Base-by-base conservation (phyloP, 768 basidiomycete species). In the Lyophyllum decastes region DNA sequence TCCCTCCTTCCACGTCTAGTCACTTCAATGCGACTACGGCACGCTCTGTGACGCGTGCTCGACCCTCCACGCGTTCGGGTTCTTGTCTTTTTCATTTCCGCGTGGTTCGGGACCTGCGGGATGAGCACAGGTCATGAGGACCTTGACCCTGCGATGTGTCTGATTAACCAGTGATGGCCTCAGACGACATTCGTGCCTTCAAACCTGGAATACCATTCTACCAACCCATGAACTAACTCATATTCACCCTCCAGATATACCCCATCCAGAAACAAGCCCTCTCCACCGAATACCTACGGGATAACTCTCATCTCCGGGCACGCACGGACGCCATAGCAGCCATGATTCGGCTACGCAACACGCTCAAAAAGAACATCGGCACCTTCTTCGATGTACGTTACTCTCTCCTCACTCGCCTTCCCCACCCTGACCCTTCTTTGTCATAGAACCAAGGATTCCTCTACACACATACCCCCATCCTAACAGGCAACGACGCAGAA, bases 401-500 rank as follows among this genome's bases (percentile, higher is more conserved):
- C 21, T 11, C 45, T 19, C 43, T 24, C 33, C 9, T 19, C 21
- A 40, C 35, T 38, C 34, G 59, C 61, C 27, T 49, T 41, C 27
- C 35, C 19, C 19, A 41, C 41, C 17, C 7, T 25, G 35, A 38
- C 2, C 26, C 22, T 41, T 9, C 35, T 6, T 12, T 11, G 10
- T 27, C 14, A 22, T 21, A 96, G 92, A 72, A 72, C n/a, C 83
- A 90, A 70, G 92, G 84, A 10, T 98, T 97, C 70, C 72, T 77
- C 35, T 84, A 90, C 66, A 82, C 82, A 14, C 88, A 97, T 65
- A 90, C 95, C 0, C 97, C 97, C 0, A 82, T 98, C 46, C 73
- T 98, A 22, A 98, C 96, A 0, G 84, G 86, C 16, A 94, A 86
- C 64, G 97, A 99, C 70, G 95, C 95, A 53, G 97, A 99, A 78